Evolutionary conservation across 495 filamentous ascomycete species (phyloP).

Genomic region (Penicillium argentinense): DNA sequence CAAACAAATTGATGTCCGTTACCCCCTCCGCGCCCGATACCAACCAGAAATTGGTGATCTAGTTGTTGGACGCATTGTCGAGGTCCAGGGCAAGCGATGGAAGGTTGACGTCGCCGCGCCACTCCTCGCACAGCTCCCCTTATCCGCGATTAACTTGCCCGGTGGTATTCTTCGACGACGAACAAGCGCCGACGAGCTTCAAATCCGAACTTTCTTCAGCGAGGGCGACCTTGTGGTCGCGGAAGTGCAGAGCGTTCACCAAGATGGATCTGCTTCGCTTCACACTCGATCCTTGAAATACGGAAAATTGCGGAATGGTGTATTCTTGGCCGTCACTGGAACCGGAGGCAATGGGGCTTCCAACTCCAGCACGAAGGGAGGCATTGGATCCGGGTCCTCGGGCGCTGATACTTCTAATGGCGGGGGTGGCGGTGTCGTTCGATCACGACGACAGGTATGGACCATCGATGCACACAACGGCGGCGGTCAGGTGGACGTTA

Average conservation of each 20-base stretch:
- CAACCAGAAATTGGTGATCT: conserved; percentile 94
- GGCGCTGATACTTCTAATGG: conserved; percentile 22
- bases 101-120: conserved; percentile 87
- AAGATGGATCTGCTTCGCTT: conserved; percentile 77
- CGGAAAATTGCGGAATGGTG: conserved; percentile 89
- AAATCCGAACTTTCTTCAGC: conserved; percentile 88
- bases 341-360: conserved; percentile 67
- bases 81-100: conserved; percentile 89
- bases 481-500: conserved; percentile 78
- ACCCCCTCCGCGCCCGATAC: conserved; percentile 88
- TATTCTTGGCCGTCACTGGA: conserved; percentile 79
- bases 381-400: conserved; percentile 23
- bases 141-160: conserved; percentile 89
- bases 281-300: conserved; percentile 91
- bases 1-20: conserved; percentile 94
- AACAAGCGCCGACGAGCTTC: conserved; percentile 91
- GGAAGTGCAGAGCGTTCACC: conserved; percentile 82
- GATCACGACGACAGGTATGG: conserved; percentile 82
- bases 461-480: conserved; percentile 65
- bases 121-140: conserved; percentile 75
- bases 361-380: conserved; percentile 34
- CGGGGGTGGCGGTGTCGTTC: conserved; percentile 64
- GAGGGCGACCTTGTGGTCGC: conserved; percentile 90
- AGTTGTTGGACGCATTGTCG: conserved; percentile 88
- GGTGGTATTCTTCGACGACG: conserved; percentile 88